Percentiles rank a stretch among this genome's conserved stretches.
Conservation (phyloP, 345 rosid species). For the Limnanthes douglasii region DNA sequence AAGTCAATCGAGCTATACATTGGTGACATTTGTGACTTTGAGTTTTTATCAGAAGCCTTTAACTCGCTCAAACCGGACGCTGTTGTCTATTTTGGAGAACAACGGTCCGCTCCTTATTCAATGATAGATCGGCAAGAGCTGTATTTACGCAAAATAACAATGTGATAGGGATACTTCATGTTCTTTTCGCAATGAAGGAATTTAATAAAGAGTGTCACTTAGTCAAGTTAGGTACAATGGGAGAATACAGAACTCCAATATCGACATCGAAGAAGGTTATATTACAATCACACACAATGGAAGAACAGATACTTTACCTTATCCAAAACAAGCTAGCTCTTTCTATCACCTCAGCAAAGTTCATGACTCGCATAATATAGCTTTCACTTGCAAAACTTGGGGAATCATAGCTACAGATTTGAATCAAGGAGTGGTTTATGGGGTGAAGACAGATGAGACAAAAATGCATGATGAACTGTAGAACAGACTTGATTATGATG, state of each 20-base stretch:
- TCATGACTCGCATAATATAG: conserved; percentile 91
- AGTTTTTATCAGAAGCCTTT: conserved; percentile 70
- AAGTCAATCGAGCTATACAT: conserved; percentile 62
- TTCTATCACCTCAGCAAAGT: conserved; percentile 98
- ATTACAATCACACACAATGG: conserved; percentile 88
- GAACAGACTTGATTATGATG: conserved; percentile 89
- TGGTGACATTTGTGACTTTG: conserved; percentile 93
- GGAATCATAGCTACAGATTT: conserved; percentile 96
- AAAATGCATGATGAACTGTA: conserved; percentile 72
- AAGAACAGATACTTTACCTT: conserved; percentile 85
- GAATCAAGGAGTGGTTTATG: conserved; percentile 97
- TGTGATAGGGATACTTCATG: conserved; percentile 88
- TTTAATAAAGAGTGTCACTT: conserved; percentile 78
- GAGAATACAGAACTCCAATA: conserved; percentile 98
- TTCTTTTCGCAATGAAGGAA: conserved; percentile 93
- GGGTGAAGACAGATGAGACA: conserved; percentile 84
- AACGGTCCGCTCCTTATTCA: conserved; percentile 92
- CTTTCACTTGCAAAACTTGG: conserved; percentile 99
- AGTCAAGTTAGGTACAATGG: conserved; percentile 96
- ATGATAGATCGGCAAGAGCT: conserved; percentile 93
- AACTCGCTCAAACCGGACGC: conserved; percentile 83
- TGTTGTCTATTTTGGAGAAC: conserved; percentile 92
- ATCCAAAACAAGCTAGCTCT: conserved; percentile 97
- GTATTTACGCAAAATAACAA: conserved; percentile 86
- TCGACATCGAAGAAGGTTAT: conserved; percentile 96